These are phyloP conservation scores for Lycium barbarum DNA, from an alignment of 257 asterid genomes.

Conservation along the genomic window DNA sequence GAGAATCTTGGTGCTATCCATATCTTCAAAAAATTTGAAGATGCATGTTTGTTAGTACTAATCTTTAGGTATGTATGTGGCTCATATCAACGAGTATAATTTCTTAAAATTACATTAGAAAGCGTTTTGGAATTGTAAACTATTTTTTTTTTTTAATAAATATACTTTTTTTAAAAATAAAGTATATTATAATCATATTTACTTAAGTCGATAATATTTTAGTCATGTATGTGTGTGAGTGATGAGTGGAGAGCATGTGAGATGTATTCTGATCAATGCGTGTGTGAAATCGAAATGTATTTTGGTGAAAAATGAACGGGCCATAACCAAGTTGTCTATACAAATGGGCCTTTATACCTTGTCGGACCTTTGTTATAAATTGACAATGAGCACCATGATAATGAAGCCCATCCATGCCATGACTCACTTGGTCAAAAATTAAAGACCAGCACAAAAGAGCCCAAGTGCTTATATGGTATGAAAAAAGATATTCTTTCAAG, in stretches of 20 bases:
- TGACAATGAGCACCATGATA: background rate
- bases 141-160: background rate
- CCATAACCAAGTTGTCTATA: background rate
- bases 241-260: no score
- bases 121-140: no score
- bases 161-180: background rate
- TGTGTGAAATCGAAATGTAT: background rate
- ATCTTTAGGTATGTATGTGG: no score
- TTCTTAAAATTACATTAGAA: no score
- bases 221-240: background rate
- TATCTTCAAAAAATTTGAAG: no score
- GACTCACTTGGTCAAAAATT: no score
- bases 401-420: background rate
- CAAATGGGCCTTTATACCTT: background rate
- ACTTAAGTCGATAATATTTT: background rate
- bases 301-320: background rate
- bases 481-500: background rate
- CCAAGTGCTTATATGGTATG: background rate
- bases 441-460: no score
- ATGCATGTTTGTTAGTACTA: no score
- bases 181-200: background rate
- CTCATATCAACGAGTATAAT: no score
- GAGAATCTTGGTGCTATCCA: no score
- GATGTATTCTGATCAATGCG: no score
- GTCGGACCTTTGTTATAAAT: background rate